Percentiles rank a stretch among this genome's conserved stretches.
These are phyloP conservation scores for Dictyostelium discoideum DNA, from an alignment of 78 protist genomes.

Conservation along the genomic window dicty_2.7 NC_007088.5:1643501-1644000, in stretches of 20 bases:
- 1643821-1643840: constrained; percentile 70
- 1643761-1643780: constrained; percentile 45
- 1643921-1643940: constrained; percentile 34
- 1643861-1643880: constrained; percentile 25
- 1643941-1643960: constrained; percentile 34
- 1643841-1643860: constrained; percentile 50
- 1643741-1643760: not conserved
- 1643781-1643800: constrained; percentile 23
- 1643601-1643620: constrained; percentile 46
- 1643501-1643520: not conserved
- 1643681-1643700: constrained; percentile 75
- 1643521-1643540: constrained; percentile 3
- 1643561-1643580: not conserved
- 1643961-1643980: constrained; percentile 63
- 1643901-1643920: constrained; percentile 19
- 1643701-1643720: constrained; percentile 54
- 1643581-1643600: constrained; percentile 29
- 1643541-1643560: not conserved
- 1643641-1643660: constrained; percentile 74
- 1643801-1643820: constrained; percentile 52
- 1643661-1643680: constrained; percentile 81
- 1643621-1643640: constrained; percentile 59
- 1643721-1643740: not conserved
- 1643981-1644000: constrained; percentile 68
- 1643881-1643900: constrained; percentile 11